Evolutionary conservation across 2,329 filamentous ascomycete genomes (phyloP).

Genomic region (Achaetomium macrosporum): DNA sequence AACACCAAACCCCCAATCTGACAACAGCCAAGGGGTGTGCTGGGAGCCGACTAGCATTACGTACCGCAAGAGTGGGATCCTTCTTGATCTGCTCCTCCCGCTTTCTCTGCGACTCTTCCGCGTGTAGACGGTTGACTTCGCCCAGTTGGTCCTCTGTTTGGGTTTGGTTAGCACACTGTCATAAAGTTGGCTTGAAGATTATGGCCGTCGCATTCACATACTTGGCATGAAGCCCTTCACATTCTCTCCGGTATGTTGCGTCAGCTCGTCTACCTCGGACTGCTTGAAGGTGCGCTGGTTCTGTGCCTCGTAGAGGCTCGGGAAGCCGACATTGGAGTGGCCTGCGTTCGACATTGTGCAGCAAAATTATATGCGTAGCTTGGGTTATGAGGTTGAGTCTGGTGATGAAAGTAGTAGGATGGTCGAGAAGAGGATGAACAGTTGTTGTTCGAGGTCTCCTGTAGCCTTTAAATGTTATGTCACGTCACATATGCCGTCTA

Average conservation of each 20-base stretch:
- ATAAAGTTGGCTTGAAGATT: neutral
- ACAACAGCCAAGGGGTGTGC: neutral
- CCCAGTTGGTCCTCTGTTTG: conserved; percentile 12
- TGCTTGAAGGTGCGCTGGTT: conserved; percentile 17
- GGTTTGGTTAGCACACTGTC: neutral
- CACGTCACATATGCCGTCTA: neutral
- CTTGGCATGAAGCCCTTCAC: conserved; percentile 20
- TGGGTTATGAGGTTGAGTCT: neutral
- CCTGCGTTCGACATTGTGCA: conserved; percentile 15
- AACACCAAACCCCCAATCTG: too few relatives aligned
- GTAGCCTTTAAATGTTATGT: neutral
- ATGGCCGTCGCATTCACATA: conserved; percentile 4
- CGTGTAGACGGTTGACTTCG: conserved; percentile 15
- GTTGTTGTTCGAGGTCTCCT: neutral
- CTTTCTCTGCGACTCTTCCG: conserved; percentile 8
- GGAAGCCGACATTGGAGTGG: conserved; percentile 18
- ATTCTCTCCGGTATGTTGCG: conserved; percentile 18
- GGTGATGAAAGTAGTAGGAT: neutral
- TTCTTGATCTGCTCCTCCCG: conserved; percentile 15
- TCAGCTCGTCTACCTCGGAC: conserved; percentile 16
- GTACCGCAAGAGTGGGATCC: conserved; percentile 20
- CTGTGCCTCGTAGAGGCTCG: conserved; percentile 16
- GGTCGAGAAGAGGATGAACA: neutral
- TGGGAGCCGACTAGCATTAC: neutral
- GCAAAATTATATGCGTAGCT: neutral